phyloP scores from a whole-genome alignment of 139 green algal species.

The Closterium sp. region DNA sequence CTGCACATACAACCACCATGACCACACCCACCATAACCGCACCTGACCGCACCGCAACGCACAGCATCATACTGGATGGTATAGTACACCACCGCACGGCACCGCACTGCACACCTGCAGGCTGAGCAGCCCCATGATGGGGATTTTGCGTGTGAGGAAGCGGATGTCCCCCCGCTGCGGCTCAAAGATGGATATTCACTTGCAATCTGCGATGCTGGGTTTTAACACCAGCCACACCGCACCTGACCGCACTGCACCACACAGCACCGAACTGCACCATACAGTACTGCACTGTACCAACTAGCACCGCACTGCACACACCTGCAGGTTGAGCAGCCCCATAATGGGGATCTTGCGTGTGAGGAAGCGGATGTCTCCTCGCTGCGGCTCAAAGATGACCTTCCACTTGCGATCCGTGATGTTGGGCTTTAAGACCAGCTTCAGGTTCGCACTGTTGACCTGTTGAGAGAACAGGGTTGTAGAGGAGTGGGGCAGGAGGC shows the following conservation, averaged over 20 bases:
- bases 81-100: too few relatives aligned
- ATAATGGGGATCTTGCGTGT: slow-evolving; percentile 34
- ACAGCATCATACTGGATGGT: too few relatives aligned
- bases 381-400: slow-evolving; percentile 24
- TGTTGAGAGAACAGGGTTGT: neutral
- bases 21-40: too few relatives aligned
- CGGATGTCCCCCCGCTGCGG: too few relatives aligned
- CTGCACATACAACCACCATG: too few relatives aligned
- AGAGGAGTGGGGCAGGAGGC: neutral
- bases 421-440: slow-evolving; percentile 43
- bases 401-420: slow-evolving; percentile 26
- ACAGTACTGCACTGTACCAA: neutral
- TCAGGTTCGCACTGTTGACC: slow-evolving; percentile 28
- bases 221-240: too few relatives aligned
- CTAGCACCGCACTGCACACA: neutral
- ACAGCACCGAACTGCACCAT: too few relatives aligned
- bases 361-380: slow-evolving; percentile 36
- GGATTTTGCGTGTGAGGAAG: slow-evolving; percentile 45
- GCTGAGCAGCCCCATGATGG: neutral
- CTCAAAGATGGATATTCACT: too few relatives aligned
- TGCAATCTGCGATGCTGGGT: too few relatives aligned
- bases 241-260: too few relatives aligned
- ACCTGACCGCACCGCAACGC: too few relatives aligned
- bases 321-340: slow-evolving; percentile 39
- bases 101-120: neutral